Conservation (phyloP, 2,329 filamentous ascomycete genomes). For the Ploettnerulaceae sp. region DNA sequence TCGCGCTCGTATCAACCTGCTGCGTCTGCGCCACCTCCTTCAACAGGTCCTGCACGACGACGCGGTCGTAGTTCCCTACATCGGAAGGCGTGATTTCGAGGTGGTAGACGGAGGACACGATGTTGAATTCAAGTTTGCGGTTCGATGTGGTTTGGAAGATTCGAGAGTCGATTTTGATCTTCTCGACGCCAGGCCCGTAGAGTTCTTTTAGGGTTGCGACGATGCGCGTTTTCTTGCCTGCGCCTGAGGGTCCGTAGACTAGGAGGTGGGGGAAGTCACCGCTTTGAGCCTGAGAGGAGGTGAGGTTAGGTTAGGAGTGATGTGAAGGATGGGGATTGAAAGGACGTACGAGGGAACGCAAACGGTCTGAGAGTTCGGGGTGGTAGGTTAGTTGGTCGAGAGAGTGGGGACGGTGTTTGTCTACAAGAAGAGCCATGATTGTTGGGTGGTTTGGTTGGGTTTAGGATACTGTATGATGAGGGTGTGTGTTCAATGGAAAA, state of each 20-base stretch:
- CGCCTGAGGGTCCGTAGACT: slow-evolving; percentile 92
- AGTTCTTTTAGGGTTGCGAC: slow-evolving; percentile 93
- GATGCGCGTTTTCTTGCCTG: slow-evolving; percentile 96
- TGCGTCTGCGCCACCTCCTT: slow-evolving; percentile 99
- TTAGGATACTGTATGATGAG: not conserved
- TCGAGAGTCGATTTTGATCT: slow-evolving; percentile 98
- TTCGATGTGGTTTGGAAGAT: slow-evolving; percentile 95
- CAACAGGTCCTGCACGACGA: slow-evolving; percentile 89
- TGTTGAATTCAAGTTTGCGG: slow-evolving; percentile 98
- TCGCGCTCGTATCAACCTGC: slow-evolving; percentile 89
- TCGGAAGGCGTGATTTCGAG: slow-evolving; percentile 97
- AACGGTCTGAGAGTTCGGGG: slow-evolving; percentile 76
- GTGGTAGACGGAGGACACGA: slow-evolving; percentile 94
- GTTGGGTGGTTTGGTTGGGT: not conserved
- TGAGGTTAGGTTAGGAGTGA: slow-evolving; percentile 13
- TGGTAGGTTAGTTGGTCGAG: slow-evolving; percentile 83
- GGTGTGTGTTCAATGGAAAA: not conserved
- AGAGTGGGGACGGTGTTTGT: slow-evolving; percentile 68
- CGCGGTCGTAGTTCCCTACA: slow-evolving; percentile 92
- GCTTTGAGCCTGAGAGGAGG: slow-evolving; percentile 77
- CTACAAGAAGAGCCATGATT: slow-evolving; percentile 63
- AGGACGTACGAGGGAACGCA: slow-evolving; percentile 71
- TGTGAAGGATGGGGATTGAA: not conserved
- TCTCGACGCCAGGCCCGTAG: slow-evolving; percentile 95
- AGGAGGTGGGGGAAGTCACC: slow-evolving; percentile 97